Evolutionary conservation across 495 filamentous ascomycete species (phyloP), one percentile per base, ranked within the genome.

Genomic region (Filosporella fistucella): DNA sequence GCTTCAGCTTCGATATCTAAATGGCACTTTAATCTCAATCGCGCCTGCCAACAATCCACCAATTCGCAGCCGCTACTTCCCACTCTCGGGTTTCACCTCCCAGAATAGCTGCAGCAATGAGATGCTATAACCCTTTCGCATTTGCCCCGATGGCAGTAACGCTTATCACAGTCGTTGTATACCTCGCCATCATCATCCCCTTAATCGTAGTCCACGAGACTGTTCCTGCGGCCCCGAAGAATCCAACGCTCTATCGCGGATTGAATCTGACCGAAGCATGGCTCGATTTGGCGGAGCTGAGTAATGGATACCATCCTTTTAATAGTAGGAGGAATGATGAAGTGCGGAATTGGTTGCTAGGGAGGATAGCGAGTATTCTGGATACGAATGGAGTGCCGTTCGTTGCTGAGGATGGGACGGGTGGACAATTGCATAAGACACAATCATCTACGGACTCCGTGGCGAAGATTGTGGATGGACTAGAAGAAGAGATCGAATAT

Each of bases 181-280:
- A 91, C 58, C 63, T 87, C 39, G 82, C 81, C 23, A 63, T 91
- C 20, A 64, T 86, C 47, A 76, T 82, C 44, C 78, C 85, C 25
- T 68, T 94, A 23, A 65, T 95, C 48, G 67, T 85, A 49, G 73
- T 88, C 48, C 87, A 95, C 60, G 77, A 84, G 63, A 77, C 80
- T 39, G 79, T 91, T 24, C 91, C 91, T 1, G 50, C 75, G 25
- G 76, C 81, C n/a, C 82, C 87, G 1, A 68, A 55, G n/a, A 74
- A 75, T 34, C 70, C 68, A 29, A 67, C 67, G n/a, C 69, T 72
- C 17, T 61, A 75, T 30, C 65, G 65, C 28, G 88, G 86, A 20
- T 67, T 91, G 41, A 84, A 95, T 54, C 67, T 96, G 14, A 80
- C 81, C 21, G 79, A 89, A 68, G 91, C 91, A 18, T 97, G 91